These are phyloP conservation scores for Hansenula lynferdii DNA, from an alignment of 1,139 yeast species.

Conservation along the genomic window DNA sequence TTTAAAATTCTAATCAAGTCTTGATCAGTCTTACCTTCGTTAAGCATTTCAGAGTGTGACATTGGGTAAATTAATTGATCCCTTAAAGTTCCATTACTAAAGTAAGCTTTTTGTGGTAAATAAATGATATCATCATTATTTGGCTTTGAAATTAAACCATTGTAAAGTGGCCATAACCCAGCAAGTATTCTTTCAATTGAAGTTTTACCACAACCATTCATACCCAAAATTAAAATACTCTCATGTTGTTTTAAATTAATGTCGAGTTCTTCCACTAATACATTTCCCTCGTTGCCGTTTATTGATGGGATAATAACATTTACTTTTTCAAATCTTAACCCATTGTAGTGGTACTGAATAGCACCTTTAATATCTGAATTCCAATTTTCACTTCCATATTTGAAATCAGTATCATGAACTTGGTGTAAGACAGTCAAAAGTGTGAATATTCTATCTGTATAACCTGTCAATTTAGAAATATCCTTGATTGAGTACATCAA, in stretches of 20 bases:
- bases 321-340: slow-evolving; percentile 76
- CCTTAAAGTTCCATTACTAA: slow-evolving; percentile 72
- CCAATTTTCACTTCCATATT: slow-evolving; percentile 40
- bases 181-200: slow-evolving; percentile 81
- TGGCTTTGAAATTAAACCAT: slow-evolving; percentile 80
- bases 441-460: slow-evolving; percentile 80
- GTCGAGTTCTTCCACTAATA: slow-evolving; percentile 55
- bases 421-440: slow-evolving; percentile 73
- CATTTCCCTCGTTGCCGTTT: slow-evolving; percentile 49
- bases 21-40: slow-evolving; percentile 65
- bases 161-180: slow-evolving; percentile 88
- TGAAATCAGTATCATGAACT: slow-evolving; percentile 69
- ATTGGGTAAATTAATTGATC: slow-evolving; percentile 87
- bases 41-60: slow-evolving; percentile 73
- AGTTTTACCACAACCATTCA: slow-evolving; percentile 89
- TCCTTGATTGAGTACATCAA: slow-evolving; percentile 94
- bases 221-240: slow-evolving; percentile 75
- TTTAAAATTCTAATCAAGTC: slow-evolving; percentile 63
- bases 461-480: slow-evolving; percentile 86
- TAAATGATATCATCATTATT: slow-evolving; percentile 65
- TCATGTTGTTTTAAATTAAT: slow-evolving; percentile 62
- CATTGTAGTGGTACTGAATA: slow-evolving; percentile 71
- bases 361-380: slow-evolving; percentile 70
- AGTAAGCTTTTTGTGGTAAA: slow-evolving; percentile 79
- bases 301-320: slow-evolving; percentile 76